These are phyloP conservation scores for Rhizophora apiculata DNA, from an alignment of 345 rosid species.

Conservation along the genomic window DNA sequence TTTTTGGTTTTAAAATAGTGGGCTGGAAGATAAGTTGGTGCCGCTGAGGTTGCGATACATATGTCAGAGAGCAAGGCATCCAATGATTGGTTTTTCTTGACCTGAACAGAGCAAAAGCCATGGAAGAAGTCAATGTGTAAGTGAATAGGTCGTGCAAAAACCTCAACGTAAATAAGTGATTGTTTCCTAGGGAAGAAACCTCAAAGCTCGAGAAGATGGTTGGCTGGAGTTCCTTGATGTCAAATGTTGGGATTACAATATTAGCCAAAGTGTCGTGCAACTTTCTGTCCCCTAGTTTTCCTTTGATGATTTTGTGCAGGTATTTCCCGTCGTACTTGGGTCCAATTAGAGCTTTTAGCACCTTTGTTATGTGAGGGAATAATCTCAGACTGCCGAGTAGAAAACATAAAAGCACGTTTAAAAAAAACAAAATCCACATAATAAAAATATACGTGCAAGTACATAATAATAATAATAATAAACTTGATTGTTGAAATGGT, in stretches of 20 bases:
- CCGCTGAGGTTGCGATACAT: conserved; percentile 55
- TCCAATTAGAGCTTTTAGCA: conserved; percentile 42
- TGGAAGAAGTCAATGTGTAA: too few species aligned
- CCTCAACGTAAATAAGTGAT: neutral
- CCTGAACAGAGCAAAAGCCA: neutral
- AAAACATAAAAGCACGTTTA: neutral
- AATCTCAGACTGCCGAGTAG: neutral
- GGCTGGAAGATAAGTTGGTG: conserved; percentile 58
- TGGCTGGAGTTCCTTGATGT: conserved; percentile 61
- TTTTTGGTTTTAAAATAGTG: conserved; percentile 13
- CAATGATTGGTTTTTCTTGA: neutral
- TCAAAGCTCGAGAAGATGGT: conserved; percentile 55
- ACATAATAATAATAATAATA: too few species aligned
- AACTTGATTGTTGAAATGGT: too few species aligned
- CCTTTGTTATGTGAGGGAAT: neutral
- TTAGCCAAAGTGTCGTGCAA: conserved; percentile 60
- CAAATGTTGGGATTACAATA: conserved; percentile 71
- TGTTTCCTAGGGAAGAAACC: conserved; percentile 21
- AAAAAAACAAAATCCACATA: neutral
- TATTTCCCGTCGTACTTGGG: conserved; percentile 66
- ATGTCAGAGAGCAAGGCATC: conserved; percentile 56
- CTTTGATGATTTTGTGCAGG: conserved; percentile 38
- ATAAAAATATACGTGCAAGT: neutral
- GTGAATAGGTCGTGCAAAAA: too few species aligned
- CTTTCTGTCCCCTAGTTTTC: conserved; percentile 41